These are phyloP conservation scores for Coniochaeta ligniaria DNA, from an alignment of 2,329 filamentous ascomycete genomes.

Conservation along the genomic window DNA sequence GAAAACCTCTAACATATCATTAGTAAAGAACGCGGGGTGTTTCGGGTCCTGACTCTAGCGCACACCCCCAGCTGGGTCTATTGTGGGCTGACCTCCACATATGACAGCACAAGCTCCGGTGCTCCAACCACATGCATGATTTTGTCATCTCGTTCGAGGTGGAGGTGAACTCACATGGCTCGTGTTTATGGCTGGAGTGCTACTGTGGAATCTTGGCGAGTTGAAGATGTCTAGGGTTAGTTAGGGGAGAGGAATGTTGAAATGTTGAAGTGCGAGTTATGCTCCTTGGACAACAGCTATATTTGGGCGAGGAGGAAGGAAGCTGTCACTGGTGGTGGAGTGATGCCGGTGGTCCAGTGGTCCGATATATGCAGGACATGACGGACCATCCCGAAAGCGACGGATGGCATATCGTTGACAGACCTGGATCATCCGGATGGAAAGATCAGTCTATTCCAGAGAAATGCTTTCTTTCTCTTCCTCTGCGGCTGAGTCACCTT, in stretches of 20 bases:
- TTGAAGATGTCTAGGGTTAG: background rate
- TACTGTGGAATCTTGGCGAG: background rate
- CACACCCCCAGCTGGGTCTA: background rate
- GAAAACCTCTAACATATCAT: background rate
- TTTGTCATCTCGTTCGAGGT: background rate
- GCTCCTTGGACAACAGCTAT: background rate
- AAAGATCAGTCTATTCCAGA: too few relatives aligned
- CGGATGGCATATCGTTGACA: background rate
- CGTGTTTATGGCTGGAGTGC: background rate
- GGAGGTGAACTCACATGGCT: background rate
- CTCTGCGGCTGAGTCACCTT: background rate
- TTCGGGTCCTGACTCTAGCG: constrained; percentile 1
- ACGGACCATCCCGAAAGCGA: background rate
- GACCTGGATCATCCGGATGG: too few relatives aligned
- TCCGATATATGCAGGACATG: background rate
- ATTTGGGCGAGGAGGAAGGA: background rate
- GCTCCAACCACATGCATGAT: background rate
- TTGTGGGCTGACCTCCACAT: constrained; percentile 2
- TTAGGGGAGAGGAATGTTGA: background rate
- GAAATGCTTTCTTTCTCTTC: background rate
- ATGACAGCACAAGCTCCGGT: background rate
- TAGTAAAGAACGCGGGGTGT: background rate
- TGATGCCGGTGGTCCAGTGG: background rate
- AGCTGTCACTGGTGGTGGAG: background rate
- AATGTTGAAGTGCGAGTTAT: background rate